These are phyloP conservation scores for Phialophora chinensis DNA, from an alignment of 2,329 filamentous ascomycete genomes.

Conservation along the genomic window DNA sequence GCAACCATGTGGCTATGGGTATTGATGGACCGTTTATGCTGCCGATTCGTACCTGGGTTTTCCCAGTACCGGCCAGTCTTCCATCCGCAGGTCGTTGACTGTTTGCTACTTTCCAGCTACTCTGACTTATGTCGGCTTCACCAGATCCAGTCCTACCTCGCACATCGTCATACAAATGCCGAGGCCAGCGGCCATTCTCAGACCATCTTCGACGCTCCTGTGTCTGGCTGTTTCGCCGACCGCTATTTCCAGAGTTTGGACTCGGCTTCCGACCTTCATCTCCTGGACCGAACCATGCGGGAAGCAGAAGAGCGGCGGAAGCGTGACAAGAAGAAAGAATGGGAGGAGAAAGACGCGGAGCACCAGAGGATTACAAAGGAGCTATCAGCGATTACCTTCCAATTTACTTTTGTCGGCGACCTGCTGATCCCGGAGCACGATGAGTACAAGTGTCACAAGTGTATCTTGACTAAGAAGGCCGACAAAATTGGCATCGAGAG, in stretches of 20 bases:
- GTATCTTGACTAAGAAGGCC: constrained; percentile 13
- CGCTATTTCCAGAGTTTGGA: constrained; percentile 51
- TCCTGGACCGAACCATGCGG: constrained; percentile 40
- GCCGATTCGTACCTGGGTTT: constrained; percentile 55
- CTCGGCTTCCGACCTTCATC: constrained; percentile 38
- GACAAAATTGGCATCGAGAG: constrained; percentile 19
- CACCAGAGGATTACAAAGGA: constrained; percentile 13
- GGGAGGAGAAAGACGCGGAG: constrained; percentile 39
- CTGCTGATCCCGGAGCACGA: constrained; percentile 12
- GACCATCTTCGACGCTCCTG: constrained; percentile 58
- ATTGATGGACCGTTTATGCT: constrained; percentile 59
- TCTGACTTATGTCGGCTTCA: constrained; percentile 60
- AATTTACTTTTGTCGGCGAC: constrained; percentile 9
- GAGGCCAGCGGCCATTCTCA: constrained; percentile 28
- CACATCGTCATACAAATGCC: constrained; percentile 3
- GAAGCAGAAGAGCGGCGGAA: constrained; percentile 45
- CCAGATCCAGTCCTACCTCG: constrained; percentile 59
- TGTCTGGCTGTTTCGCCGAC: constrained; percentile 53
- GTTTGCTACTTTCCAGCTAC: constrained; percentile 57
- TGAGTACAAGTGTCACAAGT: constrained; percentile 20
- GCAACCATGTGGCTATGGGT: constrained; percentile 65
- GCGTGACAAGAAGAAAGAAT: constrained; percentile 46
- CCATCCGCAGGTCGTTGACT: constrained; percentile 57
- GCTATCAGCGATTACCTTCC: constrained; percentile 9
- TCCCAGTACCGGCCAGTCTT: constrained; percentile 60